These are phyloP conservation scores for Chlamydomonas urium DNA, from an alignment of 139 green algal species.

Conservation along the genomic window DNA sequence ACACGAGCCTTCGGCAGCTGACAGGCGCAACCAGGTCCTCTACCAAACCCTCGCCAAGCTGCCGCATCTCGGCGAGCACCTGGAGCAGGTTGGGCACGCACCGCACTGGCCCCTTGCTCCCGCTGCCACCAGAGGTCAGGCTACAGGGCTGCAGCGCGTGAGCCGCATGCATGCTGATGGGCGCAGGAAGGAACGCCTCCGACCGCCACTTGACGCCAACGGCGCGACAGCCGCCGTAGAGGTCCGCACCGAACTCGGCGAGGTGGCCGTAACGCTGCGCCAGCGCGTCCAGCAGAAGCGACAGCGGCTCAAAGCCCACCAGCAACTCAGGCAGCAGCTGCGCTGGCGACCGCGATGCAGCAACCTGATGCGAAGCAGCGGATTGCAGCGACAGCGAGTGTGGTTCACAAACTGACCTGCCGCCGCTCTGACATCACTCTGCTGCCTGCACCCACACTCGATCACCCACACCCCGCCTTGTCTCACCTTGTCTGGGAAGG, in stretches of 20 bases:
- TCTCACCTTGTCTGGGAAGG: constrained; percentile 40
- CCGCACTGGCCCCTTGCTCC: too few relatives aligned
- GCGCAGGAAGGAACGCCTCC: constrained; percentile 29
- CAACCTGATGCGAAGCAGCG: too few relatives aligned
- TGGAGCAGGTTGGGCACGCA: constrained; percentile 18
- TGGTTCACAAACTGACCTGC: too few relatives aligned
- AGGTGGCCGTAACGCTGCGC: constrained; percentile 45
- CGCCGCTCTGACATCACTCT: neutral
- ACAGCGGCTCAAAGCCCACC: constrained; percentile 73
- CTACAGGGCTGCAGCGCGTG: constrained; percentile 2
- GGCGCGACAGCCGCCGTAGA: constrained; percentile 31
- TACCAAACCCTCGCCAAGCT: constrained; percentile 13
- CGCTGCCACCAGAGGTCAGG: neutral
- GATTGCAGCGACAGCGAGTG: too few relatives aligned
- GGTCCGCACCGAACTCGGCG: constrained; percentile 57
- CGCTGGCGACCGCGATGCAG: constrained; percentile 26
- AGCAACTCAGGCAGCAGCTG: constrained; percentile 66
- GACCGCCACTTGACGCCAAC: constrained; percentile 62
- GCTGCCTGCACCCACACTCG: too few relatives aligned
- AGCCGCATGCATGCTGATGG: constrained; percentile 4
- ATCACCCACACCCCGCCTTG: too few relatives aligned
- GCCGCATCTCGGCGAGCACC: neutral
- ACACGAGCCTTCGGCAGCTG: neutral
- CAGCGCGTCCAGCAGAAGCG: constrained; percentile 35
- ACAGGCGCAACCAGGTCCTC: neutral